Evolutionary conservation across 805 yeast genomes (phyloP).

Genomic region (Ogataea paraovalis): DNA sequence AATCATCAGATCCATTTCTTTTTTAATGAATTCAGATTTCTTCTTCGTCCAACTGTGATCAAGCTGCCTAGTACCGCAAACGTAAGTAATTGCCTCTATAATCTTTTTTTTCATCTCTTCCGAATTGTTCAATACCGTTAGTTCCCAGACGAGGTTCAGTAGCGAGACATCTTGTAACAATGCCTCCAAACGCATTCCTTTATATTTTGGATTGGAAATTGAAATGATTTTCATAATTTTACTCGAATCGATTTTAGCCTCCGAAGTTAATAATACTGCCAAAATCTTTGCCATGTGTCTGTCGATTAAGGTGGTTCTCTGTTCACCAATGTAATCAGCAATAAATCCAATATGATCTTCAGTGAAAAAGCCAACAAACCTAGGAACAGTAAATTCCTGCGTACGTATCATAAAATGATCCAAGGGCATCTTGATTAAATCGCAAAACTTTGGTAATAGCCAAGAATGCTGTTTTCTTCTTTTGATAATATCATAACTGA

Average conservation of each 20-base stretch:
- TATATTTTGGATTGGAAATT: slow-evolving; percentile 47
- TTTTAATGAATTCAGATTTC: slow-evolving; percentile 32
- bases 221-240: slow-evolving; percentile 50
- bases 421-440: slow-evolving; percentile 58
- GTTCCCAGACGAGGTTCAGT: slow-evolving; percentile 36
- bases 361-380: slow-evolving; percentile 62
- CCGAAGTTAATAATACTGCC: slow-evolving; percentile 54
- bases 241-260: slow-evolving; percentile 42
- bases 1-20: slow-evolving; percentile 52
- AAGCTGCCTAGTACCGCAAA: slow-evolving; percentile 19
- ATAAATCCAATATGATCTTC: slow-evolving; percentile 60
- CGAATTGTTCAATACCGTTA: slow-evolving; percentile 39
- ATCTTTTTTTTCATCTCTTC: slow-evolving; percentile 29
- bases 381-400: slow-evolving; percentile 70
- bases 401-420: slow-evolving; percentile 65
- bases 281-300: slow-evolving; percentile 49
- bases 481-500: slow-evolving; percentile 61
- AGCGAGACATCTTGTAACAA: slow-evolving; percentile 26
- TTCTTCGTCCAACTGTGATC: slow-evolving; percentile 22
- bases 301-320: slow-evolving; percentile 45
- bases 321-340: slow-evolving; percentile 46
- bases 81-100: slow-evolving; percentile 36
- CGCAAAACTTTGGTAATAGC: slow-evolving; percentile 57
- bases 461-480: slow-evolving; percentile 45
- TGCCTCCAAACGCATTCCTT: slow-evolving; percentile 32